phyloP scores from a whole-genome alignment of 495 filamentous ascomycete genomes.

The Bathelium albidoporum region DNA sequence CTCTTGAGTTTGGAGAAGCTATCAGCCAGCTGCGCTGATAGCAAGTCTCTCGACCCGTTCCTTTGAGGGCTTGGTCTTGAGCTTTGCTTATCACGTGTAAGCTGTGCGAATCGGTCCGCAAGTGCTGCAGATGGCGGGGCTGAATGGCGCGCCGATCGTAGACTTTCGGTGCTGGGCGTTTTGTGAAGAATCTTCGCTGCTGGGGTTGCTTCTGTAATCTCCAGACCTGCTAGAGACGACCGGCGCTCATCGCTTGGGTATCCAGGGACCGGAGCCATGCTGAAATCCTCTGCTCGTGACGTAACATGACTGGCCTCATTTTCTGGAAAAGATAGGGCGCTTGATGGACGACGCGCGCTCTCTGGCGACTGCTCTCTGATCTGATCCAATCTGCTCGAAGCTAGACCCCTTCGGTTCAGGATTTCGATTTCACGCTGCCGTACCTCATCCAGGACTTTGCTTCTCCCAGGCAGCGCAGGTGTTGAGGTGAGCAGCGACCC shows the following conservation, averaged over 20 bases:
- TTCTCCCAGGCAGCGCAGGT: slow-evolving; percentile 41
- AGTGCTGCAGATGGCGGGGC: neutral
- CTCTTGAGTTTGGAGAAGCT: slow-evolving; percentile 13
- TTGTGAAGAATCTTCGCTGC: neutral
- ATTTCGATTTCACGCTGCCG: slow-evolving; percentile 49
- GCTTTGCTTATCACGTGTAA: neutral
- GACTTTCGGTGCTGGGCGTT: neutral
- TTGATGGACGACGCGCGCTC: neutral
- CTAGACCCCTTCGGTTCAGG: slow-evolving; percentile 46
- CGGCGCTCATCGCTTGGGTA: neutral
- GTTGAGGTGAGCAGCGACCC: slow-evolving; percentile 53
- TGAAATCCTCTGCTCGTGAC: neutral
- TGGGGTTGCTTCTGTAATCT: neutral
- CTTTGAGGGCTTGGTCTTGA: neutral
- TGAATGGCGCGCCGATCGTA: neutral
- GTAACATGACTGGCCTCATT: neutral
- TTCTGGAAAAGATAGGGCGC: neutral
- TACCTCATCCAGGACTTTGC: slow-evolving; percentile 43
- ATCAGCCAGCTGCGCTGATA: neutral
- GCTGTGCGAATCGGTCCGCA: neutral
- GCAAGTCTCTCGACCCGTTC: neutral
- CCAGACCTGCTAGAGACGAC: slow-evolving; percentile 1
- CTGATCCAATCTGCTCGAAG: slow-evolving; percentile 47
- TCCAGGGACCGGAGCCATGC: slow-evolving; percentile 15
- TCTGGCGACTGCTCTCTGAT: slow-evolving; percentile 44